Evolutionary conservation across 148 eudicot genomes (phyloP).

Genomic region (Spergularia marina): DNA sequence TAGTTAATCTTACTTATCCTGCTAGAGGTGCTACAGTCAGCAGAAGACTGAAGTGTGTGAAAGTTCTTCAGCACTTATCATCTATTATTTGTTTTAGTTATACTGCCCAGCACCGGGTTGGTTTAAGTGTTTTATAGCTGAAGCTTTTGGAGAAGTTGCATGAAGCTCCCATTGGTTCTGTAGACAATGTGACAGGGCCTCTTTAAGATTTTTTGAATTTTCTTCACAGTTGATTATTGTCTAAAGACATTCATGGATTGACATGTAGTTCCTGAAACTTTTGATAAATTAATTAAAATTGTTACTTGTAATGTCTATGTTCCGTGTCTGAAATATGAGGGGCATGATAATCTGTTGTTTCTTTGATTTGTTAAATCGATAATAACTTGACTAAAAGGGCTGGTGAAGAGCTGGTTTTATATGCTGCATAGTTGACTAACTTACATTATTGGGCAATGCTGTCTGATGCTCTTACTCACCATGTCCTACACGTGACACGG

Average conservation of each 20-base stretch:
- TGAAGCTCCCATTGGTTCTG: neutral
- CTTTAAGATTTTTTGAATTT: neutral
- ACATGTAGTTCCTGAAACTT: neutral
- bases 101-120: neutral
- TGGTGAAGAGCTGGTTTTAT: no score
- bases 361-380: no score
- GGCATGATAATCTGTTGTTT: neutral
- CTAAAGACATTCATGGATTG: neutral
- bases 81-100: neutral
- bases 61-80: neutral
- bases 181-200: neutral
- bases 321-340: neutral
- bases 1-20: neutral
- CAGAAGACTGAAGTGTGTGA: neutral
- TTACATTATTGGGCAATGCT: no score
- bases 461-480: no score
- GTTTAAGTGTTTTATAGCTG: neutral
- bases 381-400: no score
- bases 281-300: neutral
- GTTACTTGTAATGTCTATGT: neutral
- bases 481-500: no score
- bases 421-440: no score
- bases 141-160: slow-evolving; percentile 2
- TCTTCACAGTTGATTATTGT: neutral
- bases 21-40: neutral